phyloP scores from a whole-genome alignment of 345 rosid genomes.

The Pistacia vera region DNA sequence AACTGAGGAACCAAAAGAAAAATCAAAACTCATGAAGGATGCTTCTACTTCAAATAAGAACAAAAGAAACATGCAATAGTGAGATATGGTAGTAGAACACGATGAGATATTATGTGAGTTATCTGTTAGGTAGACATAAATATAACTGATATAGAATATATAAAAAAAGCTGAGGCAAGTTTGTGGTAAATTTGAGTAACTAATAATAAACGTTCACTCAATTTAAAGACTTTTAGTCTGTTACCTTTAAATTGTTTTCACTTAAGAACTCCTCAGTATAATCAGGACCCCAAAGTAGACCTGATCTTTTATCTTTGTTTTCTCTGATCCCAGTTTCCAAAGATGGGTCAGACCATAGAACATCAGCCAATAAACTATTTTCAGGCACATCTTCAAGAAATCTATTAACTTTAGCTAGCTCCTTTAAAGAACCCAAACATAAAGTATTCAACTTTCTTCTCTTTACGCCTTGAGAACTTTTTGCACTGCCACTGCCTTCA shows the following conservation, averaged over 20 bases:
- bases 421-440: conserved; percentile 42
- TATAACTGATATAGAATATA: background rate
- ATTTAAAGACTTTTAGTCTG: background rate
- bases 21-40: background rate
- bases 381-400: conserved; percentile 36
- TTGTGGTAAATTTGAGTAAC: background rate
- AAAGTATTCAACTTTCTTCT: conserved; percentile 17
- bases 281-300: conserved; percentile 53
- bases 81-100: background rate
- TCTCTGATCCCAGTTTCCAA: conserved; percentile 36
- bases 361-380: conserved; percentile 36
- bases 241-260: conserved; percentile 42
- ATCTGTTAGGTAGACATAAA: no score
- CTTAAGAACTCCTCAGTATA: conserved; percentile 40
- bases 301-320: conserved; percentile 29
- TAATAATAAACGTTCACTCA: background rate
- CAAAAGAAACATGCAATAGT: background rate
- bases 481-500: conserved; percentile 5
- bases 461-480: conserved; percentile 19
- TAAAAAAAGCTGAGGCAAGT: background rate
- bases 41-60: background rate
- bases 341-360: conserved; percentile 50
- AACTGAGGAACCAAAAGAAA: background rate
- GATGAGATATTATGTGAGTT: no score
- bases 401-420: conserved; percentile 39